Percentiles rank a stretch among this genome's conserved stretches.
Evolutionary conservation across 2,329 filamentous ascomycete species (phyloP).

Genomic region (Arthrobotrys sphaeroides): DNA sequence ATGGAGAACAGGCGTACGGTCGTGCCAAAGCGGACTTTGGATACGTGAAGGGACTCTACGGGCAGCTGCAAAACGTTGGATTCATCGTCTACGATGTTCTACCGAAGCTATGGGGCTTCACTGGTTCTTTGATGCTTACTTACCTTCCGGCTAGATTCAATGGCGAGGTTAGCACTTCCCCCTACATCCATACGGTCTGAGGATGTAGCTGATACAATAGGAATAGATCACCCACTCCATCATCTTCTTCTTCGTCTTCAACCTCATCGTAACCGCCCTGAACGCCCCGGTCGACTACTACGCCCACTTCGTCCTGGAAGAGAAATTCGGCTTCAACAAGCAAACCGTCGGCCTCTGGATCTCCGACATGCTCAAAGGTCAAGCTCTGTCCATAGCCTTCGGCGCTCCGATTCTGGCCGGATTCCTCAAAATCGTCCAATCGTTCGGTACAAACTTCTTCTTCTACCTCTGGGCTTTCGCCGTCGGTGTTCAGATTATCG

Average conservation of each 20-base stretch:
- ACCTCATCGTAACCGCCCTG: constrained; percentile 80
- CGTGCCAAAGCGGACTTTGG: constrained; percentile 93
- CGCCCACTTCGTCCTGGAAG: constrained; percentile 93
- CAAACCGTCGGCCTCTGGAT: constrained; percentile 89
- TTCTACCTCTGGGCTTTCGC: constrained; percentile 97
- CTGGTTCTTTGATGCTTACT: constrained; percentile 76
- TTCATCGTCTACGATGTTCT: constrained; percentile 92
- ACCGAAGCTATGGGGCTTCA: constrained; percentile 86
- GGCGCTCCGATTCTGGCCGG: constrained; percentile 88
- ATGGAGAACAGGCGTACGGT: constrained; percentile 75
- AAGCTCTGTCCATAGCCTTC: constrained; percentile 80
- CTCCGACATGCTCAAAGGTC: constrained; percentile 89
- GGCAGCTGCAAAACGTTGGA: constrained; percentile 85
- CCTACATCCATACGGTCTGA: not conserved
- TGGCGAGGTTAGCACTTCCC: constrained; percentile 70
- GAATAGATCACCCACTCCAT: constrained; percentile 81
- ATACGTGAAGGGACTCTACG: constrained; percentile 81
- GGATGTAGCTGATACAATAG: not conserved
- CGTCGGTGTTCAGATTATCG: constrained; percentile 87
- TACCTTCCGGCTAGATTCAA: constrained; percentile 81
- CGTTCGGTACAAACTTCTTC: constrained; percentile 93
- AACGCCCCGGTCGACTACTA: constrained; percentile 86
- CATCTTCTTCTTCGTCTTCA: constrained; percentile 88
- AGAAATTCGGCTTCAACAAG: constrained; percentile 99
- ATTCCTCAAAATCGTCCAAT: constrained; percentile 92